phyloP scores from a whole-genome alignment of 352 stramenopile genomes.

The Globisporangium rhizosaccharum region DNA sequence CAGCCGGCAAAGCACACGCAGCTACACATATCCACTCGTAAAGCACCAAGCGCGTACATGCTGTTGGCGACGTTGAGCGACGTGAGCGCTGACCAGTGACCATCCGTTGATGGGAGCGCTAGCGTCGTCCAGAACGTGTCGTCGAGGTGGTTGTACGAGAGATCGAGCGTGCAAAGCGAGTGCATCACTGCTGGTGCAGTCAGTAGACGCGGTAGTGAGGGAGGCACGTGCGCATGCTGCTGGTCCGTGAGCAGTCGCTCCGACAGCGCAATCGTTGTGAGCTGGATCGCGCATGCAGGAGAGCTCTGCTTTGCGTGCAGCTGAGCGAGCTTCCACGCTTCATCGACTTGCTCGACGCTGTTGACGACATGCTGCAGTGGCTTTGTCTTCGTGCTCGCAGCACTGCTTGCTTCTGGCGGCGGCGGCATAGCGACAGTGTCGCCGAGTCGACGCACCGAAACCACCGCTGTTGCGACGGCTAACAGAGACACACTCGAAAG shows the following conservation, averaged over 20 bases:
- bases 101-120: background rate
- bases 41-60: slow-evolving; percentile 18
- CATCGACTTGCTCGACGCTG: no score
- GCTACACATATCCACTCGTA: background rate
- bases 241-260: background rate
- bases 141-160: slow-evolving; percentile 50
- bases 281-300: background rate
- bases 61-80: slow-evolving; percentile 48
- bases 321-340: no score
- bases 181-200: background rate
- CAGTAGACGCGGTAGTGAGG: background rate
- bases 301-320: no score
- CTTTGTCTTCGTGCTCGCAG: no score
- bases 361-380: no score
- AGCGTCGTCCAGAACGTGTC: slow-evolving; percentile 30
- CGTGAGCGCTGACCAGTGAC: slow-evolving; percentile 20
- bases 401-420: no score
- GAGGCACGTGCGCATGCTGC: background rate
- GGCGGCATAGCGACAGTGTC: no score
- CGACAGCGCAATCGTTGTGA: background rate
- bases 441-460: no score
- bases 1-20: background rate
- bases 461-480: no score
- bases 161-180: slow-evolving; percentile 24
- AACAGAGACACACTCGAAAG: no score